phyloP scores from a whole-genome alignment of 1,139 yeast species.

The Meyerozyma smithsonii region DNA sequence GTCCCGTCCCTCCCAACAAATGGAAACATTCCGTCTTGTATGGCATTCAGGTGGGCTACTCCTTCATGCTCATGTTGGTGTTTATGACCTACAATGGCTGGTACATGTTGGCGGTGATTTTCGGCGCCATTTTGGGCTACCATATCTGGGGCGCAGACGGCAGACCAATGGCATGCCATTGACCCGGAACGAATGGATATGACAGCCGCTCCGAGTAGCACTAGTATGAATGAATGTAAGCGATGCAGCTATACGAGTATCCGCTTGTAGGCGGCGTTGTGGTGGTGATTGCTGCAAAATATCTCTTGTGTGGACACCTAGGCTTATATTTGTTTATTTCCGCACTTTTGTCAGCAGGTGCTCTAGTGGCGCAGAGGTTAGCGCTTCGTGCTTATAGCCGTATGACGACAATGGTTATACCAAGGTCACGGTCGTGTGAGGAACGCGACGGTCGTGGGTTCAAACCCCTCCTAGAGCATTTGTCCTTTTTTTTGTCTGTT shows the following conservation, averaged over 20 bases:
- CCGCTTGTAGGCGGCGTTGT: too few relatives aligned
- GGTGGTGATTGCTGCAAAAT: not conserved
- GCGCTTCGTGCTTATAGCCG: conserved; percentile 55
- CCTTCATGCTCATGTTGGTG: conserved; percentile 72
- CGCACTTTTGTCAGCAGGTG: conserved; percentile 17
- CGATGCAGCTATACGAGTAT: too few relatives aligned
- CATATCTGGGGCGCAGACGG: conserved; percentile 48
- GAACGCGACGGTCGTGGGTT: conserved; percentile 58
- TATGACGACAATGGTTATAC: conserved; percentile 46
- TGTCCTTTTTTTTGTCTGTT: conserved; percentile 27
- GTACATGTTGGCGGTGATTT: conserved; percentile 68
- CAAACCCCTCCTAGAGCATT: conserved; percentile 55
- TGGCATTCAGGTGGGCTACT: conserved; percentile 71
- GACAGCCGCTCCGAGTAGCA: too few relatives aligned
- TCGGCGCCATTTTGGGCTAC: conserved; percentile 67
- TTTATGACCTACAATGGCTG: conserved; percentile 86
- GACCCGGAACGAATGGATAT: not conserved
- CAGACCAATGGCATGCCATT: conserved; percentile 50
- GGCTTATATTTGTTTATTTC: not conserved
- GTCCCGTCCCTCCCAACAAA: conserved; percentile 10
- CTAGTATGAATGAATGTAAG: too few relatives aligned
- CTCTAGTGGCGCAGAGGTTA: conserved; percentile 55
- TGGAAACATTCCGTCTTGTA: conserved; percentile 44
- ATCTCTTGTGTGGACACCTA: too few relatives aligned
- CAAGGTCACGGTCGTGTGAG: conserved; percentile 55